phyloP scores from a whole-genome alignment of 1,284 basidiomycete genomes.

The Afroboletus lepidellus region DNA sequence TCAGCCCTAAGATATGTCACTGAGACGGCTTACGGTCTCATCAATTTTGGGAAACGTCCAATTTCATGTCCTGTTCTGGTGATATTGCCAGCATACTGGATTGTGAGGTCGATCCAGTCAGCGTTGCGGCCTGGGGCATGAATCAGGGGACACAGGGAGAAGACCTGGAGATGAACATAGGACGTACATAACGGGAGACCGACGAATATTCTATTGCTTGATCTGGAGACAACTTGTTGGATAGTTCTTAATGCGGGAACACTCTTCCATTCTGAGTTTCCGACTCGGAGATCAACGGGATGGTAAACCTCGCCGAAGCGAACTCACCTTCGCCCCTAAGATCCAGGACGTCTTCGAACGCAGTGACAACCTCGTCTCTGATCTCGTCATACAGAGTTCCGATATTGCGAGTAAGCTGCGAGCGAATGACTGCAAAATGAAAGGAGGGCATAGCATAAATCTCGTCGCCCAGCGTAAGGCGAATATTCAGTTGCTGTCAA shows the following conservation, averaged over 20 bases:
- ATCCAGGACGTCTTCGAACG: neutral
- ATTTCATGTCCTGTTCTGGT: constrained; percentile 28
- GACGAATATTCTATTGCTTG: constrained; percentile 40
- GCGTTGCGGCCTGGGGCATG: constrained; percentile 38
- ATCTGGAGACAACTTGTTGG: constrained; percentile 30
- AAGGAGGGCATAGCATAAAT: neutral
- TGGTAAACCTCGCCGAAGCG: neutral
- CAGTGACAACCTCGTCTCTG: neutral
- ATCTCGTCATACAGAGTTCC: neutral
- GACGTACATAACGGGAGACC: constrained; percentile 40
- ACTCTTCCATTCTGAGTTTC: constrained; percentile 30
- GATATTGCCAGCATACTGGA: constrained; percentile 34
- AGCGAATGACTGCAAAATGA: neutral
- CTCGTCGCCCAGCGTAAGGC: neutral
- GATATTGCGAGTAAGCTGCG: neutral
- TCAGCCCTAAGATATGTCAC: too few species aligned
- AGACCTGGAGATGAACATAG: neutral
- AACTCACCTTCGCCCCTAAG: neutral
- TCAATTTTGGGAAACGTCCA: constrained; percentile 36
- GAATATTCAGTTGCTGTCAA: neutral
- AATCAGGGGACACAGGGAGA: neutral
- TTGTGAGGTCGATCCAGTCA: constrained; percentile 38
- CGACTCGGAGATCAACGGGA: neutral
- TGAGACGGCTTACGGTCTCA: constrained; percentile 37
- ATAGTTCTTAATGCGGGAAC: neutral